Evolutionary conservation across 371 early-diverging fungal genomes (phyloP).

Genomic region (Caulochytrium protostelioides): DNA sequence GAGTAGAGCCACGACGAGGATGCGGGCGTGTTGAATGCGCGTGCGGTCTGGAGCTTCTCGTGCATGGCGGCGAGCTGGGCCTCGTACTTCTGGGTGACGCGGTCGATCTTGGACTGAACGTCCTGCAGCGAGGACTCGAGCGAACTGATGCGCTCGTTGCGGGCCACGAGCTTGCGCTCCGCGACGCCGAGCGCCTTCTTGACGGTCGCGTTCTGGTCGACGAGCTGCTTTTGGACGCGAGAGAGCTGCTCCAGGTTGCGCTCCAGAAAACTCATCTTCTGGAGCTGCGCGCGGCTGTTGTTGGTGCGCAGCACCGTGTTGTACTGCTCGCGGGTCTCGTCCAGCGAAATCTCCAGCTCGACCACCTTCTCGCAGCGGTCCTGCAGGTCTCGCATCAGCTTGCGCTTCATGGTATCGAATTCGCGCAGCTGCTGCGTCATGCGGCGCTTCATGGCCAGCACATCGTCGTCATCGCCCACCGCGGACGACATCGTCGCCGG

Average conservation of each 20-base stretch:
- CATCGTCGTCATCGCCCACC: constrained; percentile 16
- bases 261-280: constrained; percentile 87
- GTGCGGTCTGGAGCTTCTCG: constrained; percentile 54
- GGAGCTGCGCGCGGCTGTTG: constrained; percentile 63
- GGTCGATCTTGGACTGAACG: constrained; percentile 26
- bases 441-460: constrained; percentile 20
- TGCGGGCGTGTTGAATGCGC: constrained; percentile 33
- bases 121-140: constrained; percentile 70
- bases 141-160: constrained; percentile 79
- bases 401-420: constrained; percentile 89
- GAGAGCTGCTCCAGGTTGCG: constrained; percentile 85
- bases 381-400: constrained; percentile 83
- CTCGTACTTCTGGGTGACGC: constrained; percentile 68
- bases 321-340: constrained; percentile 78
- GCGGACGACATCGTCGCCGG: constrained; percentile 11
- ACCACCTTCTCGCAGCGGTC: constrained; percentile 79
- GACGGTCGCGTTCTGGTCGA: constrained; percentile 74
- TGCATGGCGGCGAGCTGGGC: constrained; percentile 52
- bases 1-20: constrained; percentile 46
- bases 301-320: constrained; percentile 53
- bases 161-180: constrained; percentile 69
- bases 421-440: constrained; percentile 61
- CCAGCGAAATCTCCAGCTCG: constrained; percentile 80
- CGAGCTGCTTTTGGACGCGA: constrained; percentile 76
- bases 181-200: constrained; percentile 76